Conservation (phyloP, 345 rosid species). For the Eucalyptus leucophloia region DNA sequence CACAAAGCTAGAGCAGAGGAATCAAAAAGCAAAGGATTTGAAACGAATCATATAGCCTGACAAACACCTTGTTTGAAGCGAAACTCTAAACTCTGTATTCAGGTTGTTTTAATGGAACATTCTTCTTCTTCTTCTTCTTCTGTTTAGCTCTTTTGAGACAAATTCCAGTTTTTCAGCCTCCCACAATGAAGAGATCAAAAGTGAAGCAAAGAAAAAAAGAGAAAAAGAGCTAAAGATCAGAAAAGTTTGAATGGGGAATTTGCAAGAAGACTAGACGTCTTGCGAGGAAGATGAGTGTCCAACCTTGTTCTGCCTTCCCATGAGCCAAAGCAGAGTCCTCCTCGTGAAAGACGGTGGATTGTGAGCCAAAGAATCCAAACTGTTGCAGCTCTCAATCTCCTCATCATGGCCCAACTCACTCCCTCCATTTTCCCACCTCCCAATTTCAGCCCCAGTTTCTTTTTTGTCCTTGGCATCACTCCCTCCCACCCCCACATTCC, state of each 20-base stretch:
- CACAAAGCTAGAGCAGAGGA: neutral
- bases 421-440: conserved; percentile 7
- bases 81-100: neutral
- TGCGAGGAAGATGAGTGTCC: conserved; percentile 54
- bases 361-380: conserved; percentile 26
- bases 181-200: neutral
- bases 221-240: neutral
- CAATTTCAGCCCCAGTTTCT: conserved; percentile 19
- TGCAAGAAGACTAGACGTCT: conserved; percentile 21
- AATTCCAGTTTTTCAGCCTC: neutral
- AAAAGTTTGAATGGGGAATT: neutral
- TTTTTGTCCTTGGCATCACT: neutral
- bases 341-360: conserved; percentile 87
- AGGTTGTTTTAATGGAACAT: neutral
- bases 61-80: neutral
- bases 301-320: conserved; percentile 92
- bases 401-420: conserved; percentile 20
- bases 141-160: neutral
- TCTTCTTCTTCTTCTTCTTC: neutral
- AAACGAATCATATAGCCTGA: neutral
- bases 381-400: conserved; percentile 34
- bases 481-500: neutral
- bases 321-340: conserved; percentile 88
- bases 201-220: neutral
- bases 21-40: neutral